A percentile compares a stretch with the other conserved stretches of the same genome.
These are phyloP conservation scores for Mycena leptocephala DNA, from an alignment of 768 basidiomycete genomes.

Conservation along the genomic window DNA sequence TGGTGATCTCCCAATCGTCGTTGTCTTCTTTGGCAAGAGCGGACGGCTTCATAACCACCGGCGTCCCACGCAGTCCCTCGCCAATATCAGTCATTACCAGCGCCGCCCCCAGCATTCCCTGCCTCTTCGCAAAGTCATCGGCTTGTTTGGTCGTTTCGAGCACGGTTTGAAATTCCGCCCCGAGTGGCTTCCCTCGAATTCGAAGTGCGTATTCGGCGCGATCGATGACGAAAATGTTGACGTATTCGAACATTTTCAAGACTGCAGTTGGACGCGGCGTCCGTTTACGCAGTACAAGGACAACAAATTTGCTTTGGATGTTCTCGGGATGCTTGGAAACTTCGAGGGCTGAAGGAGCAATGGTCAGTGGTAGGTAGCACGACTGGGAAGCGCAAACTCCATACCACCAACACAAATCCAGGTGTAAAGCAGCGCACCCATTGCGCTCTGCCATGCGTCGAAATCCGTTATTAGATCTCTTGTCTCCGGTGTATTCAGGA, in stretches of 20 bases:
- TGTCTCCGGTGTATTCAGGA: conserved; percentile 1
- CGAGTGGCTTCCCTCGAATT: conserved; percentile 7
- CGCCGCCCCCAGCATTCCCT: conserved; percentile 12
- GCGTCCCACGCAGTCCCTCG: background rate
- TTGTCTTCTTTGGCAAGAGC: background rate
- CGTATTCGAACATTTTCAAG: conserved; percentile 21
- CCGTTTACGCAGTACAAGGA: conserved; percentile 12
- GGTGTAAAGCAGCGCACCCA: conserved; percentile 17
- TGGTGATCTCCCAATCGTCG: background rate
- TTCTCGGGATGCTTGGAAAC: conserved; percentile 18
- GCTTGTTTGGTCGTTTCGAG: conserved; percentile 9
- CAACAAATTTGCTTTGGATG: conserved; percentile 12
- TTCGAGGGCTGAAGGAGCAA: conserved; percentile 13
- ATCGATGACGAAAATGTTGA: conserved; percentile 14
- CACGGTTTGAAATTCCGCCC: conserved; percentile 13
- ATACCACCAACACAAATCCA: conserved; percentile 23
- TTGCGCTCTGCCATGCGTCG: conserved; percentile 22
- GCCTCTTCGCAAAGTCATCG: conserved; percentile 19
- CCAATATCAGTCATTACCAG: conserved; percentile 13
- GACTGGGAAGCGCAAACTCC: background rate
- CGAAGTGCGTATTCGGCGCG: conserved; percentile 8
- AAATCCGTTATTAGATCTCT: conserved; percentile 9
- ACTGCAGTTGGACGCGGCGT: conserved; percentile 14
- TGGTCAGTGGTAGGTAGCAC: background rate
- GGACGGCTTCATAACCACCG: conserved; percentile 13